Percentiles rank a stretch among this genome's conserved stretches.
phyloP scores from a whole-genome alignment of 176 grass and related monocot species.

The Oryza nivara region DNA sequence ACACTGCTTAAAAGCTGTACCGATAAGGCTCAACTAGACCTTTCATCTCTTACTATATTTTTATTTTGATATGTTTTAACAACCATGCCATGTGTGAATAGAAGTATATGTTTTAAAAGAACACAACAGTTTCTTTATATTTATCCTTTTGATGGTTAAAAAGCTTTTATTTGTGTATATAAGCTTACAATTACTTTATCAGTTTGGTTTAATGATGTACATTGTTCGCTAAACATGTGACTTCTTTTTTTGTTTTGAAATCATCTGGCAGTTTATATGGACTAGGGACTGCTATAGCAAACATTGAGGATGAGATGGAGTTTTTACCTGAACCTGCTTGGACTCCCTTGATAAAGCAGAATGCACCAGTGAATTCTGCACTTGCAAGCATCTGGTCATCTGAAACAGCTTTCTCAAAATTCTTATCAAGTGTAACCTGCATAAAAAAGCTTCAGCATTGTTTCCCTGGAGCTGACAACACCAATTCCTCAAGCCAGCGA shows the following conservation, averaged over 20 bases:
- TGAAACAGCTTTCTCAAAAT: conserved; percentile 28
- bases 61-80: background rate
- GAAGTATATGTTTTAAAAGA: background rate
- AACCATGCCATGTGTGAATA: background rate
- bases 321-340: conserved; percentile 53
- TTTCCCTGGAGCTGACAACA: conserved; percentile 17
- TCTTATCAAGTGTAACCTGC: conserved; percentile 60
- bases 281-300: conserved; percentile 28
- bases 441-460: conserved; percentile 47
- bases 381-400: conserved; percentile 53
- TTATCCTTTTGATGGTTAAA: background rate
- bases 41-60: background rate
- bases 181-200: background rate
- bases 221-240: conserved; percentile 2
- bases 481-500: conserved; percentile 39
- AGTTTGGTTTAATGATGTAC: background rate
- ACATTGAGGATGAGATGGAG: conserved; percentile 41
- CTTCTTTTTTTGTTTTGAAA: conserved; percentile 19
- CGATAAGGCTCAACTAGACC: background rate
- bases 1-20: background rate
- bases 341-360: conserved; percentile 36
- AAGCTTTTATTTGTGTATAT: background rate
- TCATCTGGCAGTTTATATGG: conserved; percentile 51
- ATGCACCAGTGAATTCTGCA: conserved; percentile 31
- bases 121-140: background rate